Base-by-base conservation (phyloP, 2,329 filamentous ascomycete species). In the Didymosphaeria variabile region DNA sequence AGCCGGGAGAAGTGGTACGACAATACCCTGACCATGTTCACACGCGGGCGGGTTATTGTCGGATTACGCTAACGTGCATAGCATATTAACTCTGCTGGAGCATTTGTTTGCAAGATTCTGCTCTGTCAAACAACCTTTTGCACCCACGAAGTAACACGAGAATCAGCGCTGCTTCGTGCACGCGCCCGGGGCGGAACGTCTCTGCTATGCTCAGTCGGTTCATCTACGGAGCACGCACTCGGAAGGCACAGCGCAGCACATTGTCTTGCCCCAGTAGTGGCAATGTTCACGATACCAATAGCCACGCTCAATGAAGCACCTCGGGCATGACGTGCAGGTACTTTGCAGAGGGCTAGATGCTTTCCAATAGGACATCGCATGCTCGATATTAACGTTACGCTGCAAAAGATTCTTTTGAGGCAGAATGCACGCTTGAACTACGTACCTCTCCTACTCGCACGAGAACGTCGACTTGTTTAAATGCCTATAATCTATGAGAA, bases 1-100 rank as follows among this genome's bases (percentile, higher is more conserved):
- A 36, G 57, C 51, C 65, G 60, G 62, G 60, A 60, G 36, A 29
- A 46, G 58, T 67, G 59, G 66, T 67, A 66, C 67, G 67, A 66
- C 60, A 45, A 44, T 64, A 60, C 62, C 58, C 47, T 66, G 63
- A 64, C 42, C 19, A 1, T 31, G 47, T 36, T 42, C 31, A 32
- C 19, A 29, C 31, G 31, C 8, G 40, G 23, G 15, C 40, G 42
- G 38, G 4, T 2, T 7, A 2, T 23, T 29, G 19, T 23, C 50
- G 31, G 42, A 26, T 15, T 10, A 12, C 19, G 9, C 19, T 34
- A 32, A 17, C 7, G 8, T 26, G 3, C 1, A 15, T 19, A 23
- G 4, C 5, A 54, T 54, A 44, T 42, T 13, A 40, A 26, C 6
- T 26, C 38, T 23, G 17, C 8, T 40, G 2, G 26, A 26, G 15